Percentiles rank a stretch among this genome's conserved stretches.
phyloP scores from a whole-genome alignment of 2,329 filamentous ascomycete species.

The Ascocoryne sarcoides region DNA sequence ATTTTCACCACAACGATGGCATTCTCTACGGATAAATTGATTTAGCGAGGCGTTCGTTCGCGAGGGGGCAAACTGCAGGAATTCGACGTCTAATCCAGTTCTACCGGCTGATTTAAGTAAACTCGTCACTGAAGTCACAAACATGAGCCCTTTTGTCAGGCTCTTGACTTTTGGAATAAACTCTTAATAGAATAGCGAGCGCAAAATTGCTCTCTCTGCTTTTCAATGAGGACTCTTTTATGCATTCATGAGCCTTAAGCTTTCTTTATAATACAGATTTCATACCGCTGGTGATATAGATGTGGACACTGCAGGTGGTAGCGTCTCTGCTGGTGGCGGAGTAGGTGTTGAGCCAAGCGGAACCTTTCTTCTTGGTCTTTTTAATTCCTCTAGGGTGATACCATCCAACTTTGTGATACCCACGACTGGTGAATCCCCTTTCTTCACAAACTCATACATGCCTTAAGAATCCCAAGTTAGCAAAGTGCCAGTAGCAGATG shows the following conservation, averaged over 20 bases:
- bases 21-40: too few species aligned
- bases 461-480: conserved; percentile 37
- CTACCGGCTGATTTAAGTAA: too few species aligned
- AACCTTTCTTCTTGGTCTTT: conserved; percentile 57
- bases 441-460: conserved; percentile 88
- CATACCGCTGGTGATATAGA: conserved; percentile 22
- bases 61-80: too few species aligned
- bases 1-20: background rate
- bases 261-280: conserved; percentile 3
- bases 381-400: conserved; percentile 73
- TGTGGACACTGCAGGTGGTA: conserved; percentile 16
- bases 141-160: too few species aligned
- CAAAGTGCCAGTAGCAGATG: background rate
- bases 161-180: too few species aligned
- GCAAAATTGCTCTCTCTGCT: too few species aligned
- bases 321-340: background rate
- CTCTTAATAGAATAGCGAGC: too few species aligned
- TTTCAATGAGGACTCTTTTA: too few species aligned
- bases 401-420: conserved; percentile 85
- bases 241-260: too few species aligned
- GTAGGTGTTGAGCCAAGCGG: conserved; percentile 11
- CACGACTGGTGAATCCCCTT: conserved; percentile 81
- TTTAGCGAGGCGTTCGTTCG: too few species aligned
- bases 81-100: too few species aligned
- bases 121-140: too few species aligned